phyloP scores from a whole-genome alignment of 177 flowering plant species.

The Vitis hybrid region DNA sequence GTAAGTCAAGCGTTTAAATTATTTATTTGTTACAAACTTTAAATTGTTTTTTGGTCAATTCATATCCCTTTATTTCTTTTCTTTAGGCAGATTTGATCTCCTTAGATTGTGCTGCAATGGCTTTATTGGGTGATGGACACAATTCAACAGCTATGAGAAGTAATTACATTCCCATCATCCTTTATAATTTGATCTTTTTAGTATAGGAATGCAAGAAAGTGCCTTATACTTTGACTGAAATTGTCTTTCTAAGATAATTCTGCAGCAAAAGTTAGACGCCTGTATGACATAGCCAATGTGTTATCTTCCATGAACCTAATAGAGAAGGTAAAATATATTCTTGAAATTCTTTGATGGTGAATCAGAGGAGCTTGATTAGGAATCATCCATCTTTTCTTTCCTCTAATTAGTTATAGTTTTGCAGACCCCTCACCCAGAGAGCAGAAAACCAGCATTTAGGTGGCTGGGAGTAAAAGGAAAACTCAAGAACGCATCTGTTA shows the following conservation, averaged over 20 bases:
- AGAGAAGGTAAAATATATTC: constrained; percentile 63
- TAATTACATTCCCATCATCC: constrained; percentile 26
- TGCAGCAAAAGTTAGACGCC: constrained; percentile 83
- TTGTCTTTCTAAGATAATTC: constrained; percentile 18
- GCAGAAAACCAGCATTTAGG: constrained; percentile 75
- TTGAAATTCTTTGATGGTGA: not conserved
- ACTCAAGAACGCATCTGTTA: not conserved
- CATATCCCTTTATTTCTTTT: not conserved
- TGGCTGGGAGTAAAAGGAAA: constrained; percentile 64
- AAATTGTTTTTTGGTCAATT: not conserved
- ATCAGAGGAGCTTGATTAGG: not conserved
- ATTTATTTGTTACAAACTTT: not conserved
- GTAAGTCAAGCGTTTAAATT: constrained; percentile 34
- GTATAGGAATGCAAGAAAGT: not conserved
- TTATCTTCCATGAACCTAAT: constrained; percentile 76
- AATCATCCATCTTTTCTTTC: not conserved
- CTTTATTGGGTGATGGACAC: constrained; percentile 55
- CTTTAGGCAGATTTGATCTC: constrained; percentile 57
- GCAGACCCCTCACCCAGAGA: constrained; percentile 36
- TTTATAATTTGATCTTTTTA: not conserved
- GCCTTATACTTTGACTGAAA: constrained; percentile 9
- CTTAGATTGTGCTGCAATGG: constrained; percentile 71
- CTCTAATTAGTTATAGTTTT: not conserved
- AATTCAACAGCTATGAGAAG: constrained; percentile 57
- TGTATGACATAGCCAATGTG: constrained; percentile 90